Percentiles rank a stretch among this genome's conserved stretches.
phyloP scores from a whole-genome alignment of 1,284 basidiomycete genomes.

The Cryptococcus sp. region DNA sequence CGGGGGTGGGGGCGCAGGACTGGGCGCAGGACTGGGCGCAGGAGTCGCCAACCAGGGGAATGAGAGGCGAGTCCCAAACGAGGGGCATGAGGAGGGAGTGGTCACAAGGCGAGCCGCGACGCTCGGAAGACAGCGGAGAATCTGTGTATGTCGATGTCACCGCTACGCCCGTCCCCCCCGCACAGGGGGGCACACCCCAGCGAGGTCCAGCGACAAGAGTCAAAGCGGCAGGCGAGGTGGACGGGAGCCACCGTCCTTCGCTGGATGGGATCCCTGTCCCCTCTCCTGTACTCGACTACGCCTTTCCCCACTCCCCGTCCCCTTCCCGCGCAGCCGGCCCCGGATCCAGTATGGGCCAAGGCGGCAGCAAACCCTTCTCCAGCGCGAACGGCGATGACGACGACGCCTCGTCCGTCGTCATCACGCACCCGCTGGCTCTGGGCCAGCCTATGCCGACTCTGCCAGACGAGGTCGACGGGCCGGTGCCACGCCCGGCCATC shows the following conservation, averaged over 20 bases:
- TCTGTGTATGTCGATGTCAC: neutral
- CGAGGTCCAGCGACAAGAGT: neutral
- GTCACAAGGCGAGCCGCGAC: neutral
- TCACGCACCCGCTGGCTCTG: slow-evolving; percentile 1
- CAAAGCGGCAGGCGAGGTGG: too few species aligned
- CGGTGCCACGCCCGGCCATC: neutral
- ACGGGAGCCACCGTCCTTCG: neutral
- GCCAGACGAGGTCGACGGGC: neutral
- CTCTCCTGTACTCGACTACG: neutral
- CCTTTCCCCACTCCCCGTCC: neutral
- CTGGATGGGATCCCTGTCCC: neutral
- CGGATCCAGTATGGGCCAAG: neutral
- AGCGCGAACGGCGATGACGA: neutral
- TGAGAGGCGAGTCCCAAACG: neutral
- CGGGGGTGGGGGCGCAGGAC: too few species aligned
- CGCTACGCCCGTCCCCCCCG: neutral
- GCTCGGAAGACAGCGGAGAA: neutral
- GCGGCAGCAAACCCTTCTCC: neutral
- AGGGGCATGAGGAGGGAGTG: neutral
- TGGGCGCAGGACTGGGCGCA: too few species aligned
- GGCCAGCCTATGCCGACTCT: slow-evolving; percentile 9
- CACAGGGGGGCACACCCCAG: neutral
- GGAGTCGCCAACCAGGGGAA: neutral
- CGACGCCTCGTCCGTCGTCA: neutral
- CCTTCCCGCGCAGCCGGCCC: neutral